Evolutionary conservation across 2,329 filamentous ascomycete species (phyloP).

Genomic region (Drechmeria coniospora): DNA sequence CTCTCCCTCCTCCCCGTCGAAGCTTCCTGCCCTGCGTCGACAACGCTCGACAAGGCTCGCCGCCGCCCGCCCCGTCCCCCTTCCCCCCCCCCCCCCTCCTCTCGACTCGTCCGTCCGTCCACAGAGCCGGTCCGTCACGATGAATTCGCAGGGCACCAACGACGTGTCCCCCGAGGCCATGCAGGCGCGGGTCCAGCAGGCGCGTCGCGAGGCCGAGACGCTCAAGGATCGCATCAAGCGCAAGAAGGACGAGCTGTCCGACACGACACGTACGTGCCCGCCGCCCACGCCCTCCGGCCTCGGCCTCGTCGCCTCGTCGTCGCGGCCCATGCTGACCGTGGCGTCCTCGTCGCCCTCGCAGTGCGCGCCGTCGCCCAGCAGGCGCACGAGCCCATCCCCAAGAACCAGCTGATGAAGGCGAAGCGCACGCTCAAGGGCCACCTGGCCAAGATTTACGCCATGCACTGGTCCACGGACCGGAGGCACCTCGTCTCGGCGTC

Average conservation of each 20-base stretch:
- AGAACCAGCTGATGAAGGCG: constrained; percentile 88
- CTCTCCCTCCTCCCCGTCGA: constrained; percentile 1
- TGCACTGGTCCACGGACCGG: constrained; percentile 99
- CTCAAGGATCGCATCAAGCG: constrained; percentile 98
- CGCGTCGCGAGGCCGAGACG: constrained; percentile 92
- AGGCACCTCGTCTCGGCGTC: constrained; percentile 95
- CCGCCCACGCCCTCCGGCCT: neutral
- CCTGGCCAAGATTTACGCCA: constrained; percentile 97
- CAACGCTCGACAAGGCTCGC: constrained; percentile 1
- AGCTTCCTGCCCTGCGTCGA: constrained; percentile 1
- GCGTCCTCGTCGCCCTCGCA: constrained; percentile 20
- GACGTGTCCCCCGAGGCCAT: constrained; percentile 62
- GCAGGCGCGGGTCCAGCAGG: constrained; percentile 84
- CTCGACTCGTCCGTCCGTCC: constrained; percentile 3
- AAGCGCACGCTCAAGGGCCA: constrained; percentile 95
- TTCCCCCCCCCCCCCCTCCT: constrained; percentile 3
- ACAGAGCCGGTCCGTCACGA: constrained; percentile 17
- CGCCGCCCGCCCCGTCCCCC: constrained; percentile 5
- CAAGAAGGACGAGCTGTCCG: constrained; percentile 98
- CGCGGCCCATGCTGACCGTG: constrained; percentile 10
- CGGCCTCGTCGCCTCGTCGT: no score
- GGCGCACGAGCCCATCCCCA: constrained; percentile 80
- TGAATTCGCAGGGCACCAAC: constrained; percentile 42
- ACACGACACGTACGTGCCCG: constrained; percentile 74
- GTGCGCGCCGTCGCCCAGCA: constrained; percentile 86